A percentile compares a stretch with the other conserved stretches of the same genome.
Conservation (phyloP, 2,329 filamentous ascomycete genomes). For the Penicillium sp. region DNA sequence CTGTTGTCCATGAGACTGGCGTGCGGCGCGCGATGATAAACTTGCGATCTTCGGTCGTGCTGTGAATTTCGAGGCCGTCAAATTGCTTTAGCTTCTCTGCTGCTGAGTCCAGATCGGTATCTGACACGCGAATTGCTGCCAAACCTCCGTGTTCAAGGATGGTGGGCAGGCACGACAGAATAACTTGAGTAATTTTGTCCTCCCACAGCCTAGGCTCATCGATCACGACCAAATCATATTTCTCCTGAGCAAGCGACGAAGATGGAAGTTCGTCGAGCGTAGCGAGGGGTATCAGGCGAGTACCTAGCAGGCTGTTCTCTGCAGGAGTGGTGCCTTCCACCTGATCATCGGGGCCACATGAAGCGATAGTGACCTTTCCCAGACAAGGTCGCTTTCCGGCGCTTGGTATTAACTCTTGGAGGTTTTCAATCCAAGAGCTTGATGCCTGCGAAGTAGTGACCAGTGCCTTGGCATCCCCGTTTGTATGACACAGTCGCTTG, state of each 20-base stretch:
- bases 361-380: conserved; percentile 11
- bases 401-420: conserved; percentile 1
- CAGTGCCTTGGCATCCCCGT: conserved; percentile 13
- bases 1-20: conserved; percentile 15
- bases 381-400: conserved; percentile 14
- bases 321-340: not conserved
- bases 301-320: not conserved
- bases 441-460: conserved; percentile 5
- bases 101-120: conserved; percentile 1
- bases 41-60: conserved; percentile 10
- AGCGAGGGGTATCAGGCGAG: conserved; percentile 3
- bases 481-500: conserved; percentile 18
- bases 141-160: conserved; percentile 14
- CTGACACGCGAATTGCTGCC: conserved; percentile 12
- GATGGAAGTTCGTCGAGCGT: conserved; percentile 7
- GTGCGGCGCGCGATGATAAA: conserved; percentile 15
- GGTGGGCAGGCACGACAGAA: conserved; percentile 7
- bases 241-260: conserved; percentile 6
- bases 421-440: conserved; percentile 6
- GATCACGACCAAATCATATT: conserved; percentile 16
- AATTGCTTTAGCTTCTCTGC: conserved; percentile 7
- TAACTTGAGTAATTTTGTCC: not conserved
- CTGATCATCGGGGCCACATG: conserved; percentile 3
- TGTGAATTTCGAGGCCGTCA: conserved; percentile 13
- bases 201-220: conserved; percentile 16